Base-by-base conservation (phyloP, 2,329 filamentous ascomycete species). In the Ceratocystis variospora region DNA sequence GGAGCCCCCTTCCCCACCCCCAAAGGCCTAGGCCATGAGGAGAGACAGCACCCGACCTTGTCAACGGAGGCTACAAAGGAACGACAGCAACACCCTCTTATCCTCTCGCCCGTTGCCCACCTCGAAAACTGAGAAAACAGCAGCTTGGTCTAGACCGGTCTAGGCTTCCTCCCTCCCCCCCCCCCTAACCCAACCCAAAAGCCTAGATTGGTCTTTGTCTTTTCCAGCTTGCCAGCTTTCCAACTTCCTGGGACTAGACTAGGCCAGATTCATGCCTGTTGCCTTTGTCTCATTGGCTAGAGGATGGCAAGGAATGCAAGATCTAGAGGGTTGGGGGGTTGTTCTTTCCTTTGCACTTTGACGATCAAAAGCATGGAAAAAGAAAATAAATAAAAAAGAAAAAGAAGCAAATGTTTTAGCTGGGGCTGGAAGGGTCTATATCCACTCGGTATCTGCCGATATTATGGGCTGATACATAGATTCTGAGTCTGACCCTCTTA, bases 191-290 rank as follows among this genome's bases (percentile, higher is more conserved):
- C 28, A 31, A 2, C 55, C 31, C 55, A 17, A 59, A 17, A 59
- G 55, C 55, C 55, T 59, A 59, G 55, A 59, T 33, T 63, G 44
- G 44, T 63, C 61, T 63, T 46, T 50, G 61, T 63, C 46, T 63
- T 50, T 48, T 63, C 61, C 61, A 63, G 41, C 48, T 50, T 48
- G 46, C 61, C 45, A 63, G 22, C 19, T 45, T 46, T 48, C 19
- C 61, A 28, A 45, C 22, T 50, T 31, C 28, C 46, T 48, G 61
- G 28, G 25, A 48, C 46, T 63, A 48, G 15, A 48, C 61, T 10
- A n/a, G 25, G 15, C 31, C 25, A n/a, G 7, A 37, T 59, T 59
- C 31, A 59, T 5, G 28, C 15, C 37, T 25, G 6, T 59, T 17
- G 15, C 22, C 15, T n/a, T 59, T 59, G 28, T 59, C 55, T 59